Percentiles rank a stretch among this genome's conserved stretches.
These are phyloP conservation scores for Myochromella boudieri DNA, from an alignment of 768 basidiomycete species.

Conservation along the genomic window DNA sequence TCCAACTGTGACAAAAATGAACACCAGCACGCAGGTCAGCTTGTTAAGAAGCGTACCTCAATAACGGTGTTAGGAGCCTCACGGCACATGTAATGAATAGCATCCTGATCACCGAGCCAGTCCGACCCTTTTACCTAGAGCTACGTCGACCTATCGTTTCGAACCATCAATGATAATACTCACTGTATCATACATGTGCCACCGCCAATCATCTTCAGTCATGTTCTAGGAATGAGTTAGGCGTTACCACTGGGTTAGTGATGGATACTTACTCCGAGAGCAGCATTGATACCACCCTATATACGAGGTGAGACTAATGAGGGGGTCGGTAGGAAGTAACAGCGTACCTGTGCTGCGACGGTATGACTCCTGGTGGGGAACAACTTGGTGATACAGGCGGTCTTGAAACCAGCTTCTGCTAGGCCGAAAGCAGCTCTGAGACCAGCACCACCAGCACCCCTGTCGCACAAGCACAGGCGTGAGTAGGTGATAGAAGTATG, in stretches of 20 bases:
- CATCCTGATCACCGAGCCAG: conserved; percentile 99
- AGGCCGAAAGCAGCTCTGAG: conserved; percentile 97
- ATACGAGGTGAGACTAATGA: conserved; percentile 16
- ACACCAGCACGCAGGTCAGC: not conserved
- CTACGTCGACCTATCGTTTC: conserved; percentile 8
- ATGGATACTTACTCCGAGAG: conserved; percentile 70
- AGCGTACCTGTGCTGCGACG: conserved; percentile 88
- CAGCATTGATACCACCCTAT: conserved; percentile 99
- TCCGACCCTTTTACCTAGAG: conserved; percentile 94
- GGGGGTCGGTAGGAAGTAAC: not conserved
- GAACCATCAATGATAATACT: conserved; percentile 24
- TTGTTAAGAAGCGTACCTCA: conserved; percentile 54
- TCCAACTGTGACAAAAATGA: conserved; percentile 64
- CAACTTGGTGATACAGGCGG: conserved; percentile 98
- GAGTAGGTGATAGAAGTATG: conserved; percentile 1
- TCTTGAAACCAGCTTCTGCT: conserved; percentile 97
- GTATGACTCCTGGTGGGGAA: conserved; percentile 99
- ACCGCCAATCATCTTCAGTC: conserved; percentile 99
- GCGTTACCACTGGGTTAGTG: conserved; percentile 6
- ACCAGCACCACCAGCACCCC: conserved; percentile 97
- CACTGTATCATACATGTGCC: conserved; percentile 98
- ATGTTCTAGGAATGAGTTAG: conserved; percentile 64
- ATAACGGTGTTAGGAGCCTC: conserved; percentile 94
- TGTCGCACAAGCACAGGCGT: conserved; percentile 27
- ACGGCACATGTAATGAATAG: conserved; percentile 99